Percentiles rank a stretch among this genome's conserved stretches.
Conservation (phyloP, 2,329 filamentous ascomycete genomes). For the Didymella exigua region DNA sequence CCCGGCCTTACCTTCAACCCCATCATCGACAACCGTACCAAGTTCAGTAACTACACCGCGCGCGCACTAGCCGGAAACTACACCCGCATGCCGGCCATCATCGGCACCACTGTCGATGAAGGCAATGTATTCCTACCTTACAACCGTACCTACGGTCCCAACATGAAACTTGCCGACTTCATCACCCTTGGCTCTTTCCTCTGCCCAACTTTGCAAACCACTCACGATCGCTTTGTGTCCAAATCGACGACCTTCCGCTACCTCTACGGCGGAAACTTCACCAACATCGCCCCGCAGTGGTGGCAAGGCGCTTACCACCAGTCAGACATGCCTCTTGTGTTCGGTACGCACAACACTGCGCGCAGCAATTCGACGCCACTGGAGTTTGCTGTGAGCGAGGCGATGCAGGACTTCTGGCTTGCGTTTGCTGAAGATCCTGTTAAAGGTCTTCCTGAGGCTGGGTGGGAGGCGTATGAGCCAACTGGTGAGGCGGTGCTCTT, state of each 20-base stretch:
- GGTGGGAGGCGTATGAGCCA: slow-evolving; percentile 42
- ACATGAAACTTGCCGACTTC: slow-evolving; percentile 22
- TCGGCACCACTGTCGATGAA: slow-evolving; percentile 45
- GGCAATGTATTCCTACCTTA: slow-evolving; percentile 43
- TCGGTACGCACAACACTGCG: slow-evolving; percentile 42
- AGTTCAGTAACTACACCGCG: slow-evolving; percentile 46
- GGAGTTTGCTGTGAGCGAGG: slow-evolving; percentile 39
- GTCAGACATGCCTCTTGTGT: slow-evolving; percentile 44
- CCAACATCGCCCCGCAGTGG: slow-evolving; percentile 40
- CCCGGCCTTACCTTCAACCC: slow-evolving; percentile 38
- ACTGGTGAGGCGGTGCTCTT: slow-evolving; percentile 32
- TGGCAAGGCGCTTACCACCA: slow-evolving; percentile 48
- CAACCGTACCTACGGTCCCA: slow-evolving; percentile 36
- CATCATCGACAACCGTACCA: slow-evolving; percentile 37
- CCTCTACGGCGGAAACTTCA: slow-evolving; percentile 46
- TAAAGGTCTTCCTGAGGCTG: slow-evolving; percentile 35
- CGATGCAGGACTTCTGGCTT: slow-evolving; percentile 48
- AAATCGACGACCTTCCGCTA: slow-evolving; percentile 45
- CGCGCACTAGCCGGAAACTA: slow-evolving; percentile 36
- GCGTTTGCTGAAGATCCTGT: slow-evolving; percentile 45
- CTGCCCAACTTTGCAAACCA: slow-evolving; percentile 40
- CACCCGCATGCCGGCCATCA: slow-evolving; percentile 44
- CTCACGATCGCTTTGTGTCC: slow-evolving; percentile 29
- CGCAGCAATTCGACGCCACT: slow-evolving; percentile 35
- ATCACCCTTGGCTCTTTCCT: slow-evolving; percentile 35